A percentile compares a stretch with the other conserved stretches of the same genome.
These are phyloP conservation scores for Aurantiochytrium sp. DNA, from an alignment of 108 stramenopile genomes.

Conservation along the genomic window DNA sequence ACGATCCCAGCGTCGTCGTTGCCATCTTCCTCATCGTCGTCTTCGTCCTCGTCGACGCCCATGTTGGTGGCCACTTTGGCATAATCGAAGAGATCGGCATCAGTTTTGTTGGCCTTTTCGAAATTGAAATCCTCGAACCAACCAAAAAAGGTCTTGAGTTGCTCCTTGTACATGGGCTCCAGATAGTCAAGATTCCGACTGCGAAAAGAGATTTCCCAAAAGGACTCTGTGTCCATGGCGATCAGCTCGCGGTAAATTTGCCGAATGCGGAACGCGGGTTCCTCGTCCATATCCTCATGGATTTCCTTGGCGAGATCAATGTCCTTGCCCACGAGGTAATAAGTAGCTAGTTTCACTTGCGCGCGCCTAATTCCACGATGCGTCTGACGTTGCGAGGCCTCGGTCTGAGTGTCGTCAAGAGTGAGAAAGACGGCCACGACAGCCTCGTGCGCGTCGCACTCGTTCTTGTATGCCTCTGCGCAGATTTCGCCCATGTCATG, in stretches of 20 bases:
- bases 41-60: background rate
- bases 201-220: slow-evolving; percentile 5
- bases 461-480: background rate
- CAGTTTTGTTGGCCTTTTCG: background rate
- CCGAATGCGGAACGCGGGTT: background rate
- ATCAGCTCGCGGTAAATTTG: background rate
- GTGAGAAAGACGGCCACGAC: background rate
- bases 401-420: background rate
- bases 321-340: background rate
- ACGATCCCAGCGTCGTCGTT: background rate
- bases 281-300: background rate
- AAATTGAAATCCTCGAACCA: background rate
- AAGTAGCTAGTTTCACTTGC: background rate
- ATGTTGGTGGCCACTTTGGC: background rate
- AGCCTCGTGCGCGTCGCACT: background rate
- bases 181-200: background rate
- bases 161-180: background rate
- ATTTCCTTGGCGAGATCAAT: background rate
- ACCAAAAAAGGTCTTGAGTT: background rate
- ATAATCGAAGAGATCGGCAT: background rate
- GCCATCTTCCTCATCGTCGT: background rate
- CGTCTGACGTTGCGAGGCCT: background rate
- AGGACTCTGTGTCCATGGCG: background rate
- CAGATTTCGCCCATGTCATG: background rate
- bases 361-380: background rate